Base-by-base conservation (phyloP, 495 filamentous ascomycete genomes). In the Glonium stellatum region DNA sequence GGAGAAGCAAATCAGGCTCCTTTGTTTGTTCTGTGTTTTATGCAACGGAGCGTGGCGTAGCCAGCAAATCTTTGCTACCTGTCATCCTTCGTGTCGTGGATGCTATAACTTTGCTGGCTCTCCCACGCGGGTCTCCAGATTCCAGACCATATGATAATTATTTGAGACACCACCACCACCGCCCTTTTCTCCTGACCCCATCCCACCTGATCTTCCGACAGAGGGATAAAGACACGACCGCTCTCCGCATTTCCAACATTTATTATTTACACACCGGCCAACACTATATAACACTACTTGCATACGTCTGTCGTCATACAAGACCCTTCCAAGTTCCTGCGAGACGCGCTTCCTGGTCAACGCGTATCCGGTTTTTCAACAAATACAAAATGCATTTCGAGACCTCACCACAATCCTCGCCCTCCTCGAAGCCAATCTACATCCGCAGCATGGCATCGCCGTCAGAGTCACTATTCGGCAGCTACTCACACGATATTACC, bases 361-460 rank as follows among this genome's bases (percentile, higher is more conserved):
- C 41, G 41, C 36, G 23, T 47, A 46, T 34, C 54, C 54, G 12
- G 23, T 47, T 57, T 57, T 31, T 12, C 52, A 1, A 18, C 18
- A 57, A 19, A 35, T 56, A 58, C 35, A 59, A 51, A 21, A 69
- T 69, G 67, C 58, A 69, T 42, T 69, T 69, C 64, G 67, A 69
- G 47, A 59, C 57, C 11, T 63, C 66, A 35, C 66, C 67, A 22
- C 36, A 56, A 39, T 57, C 67, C 12, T 67, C 63, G 4, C 64
- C 67, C 1, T 67, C 65, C 48, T 69, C 67, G 48, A 66, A 60
- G 51, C 60, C 67, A 15, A 67, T 69, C 44, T 62, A 57, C 50
- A 61, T 64, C 53, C 15, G 66, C 19, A 63, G 11, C 55, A 63
- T 60, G 58, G 23, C 64, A 48, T 63, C 63, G 31, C 55, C 63